Evolutionary conservation across 2,329 filamentous ascomycete genomes (phyloP).

Genomic region (Hymenoscyphus infarciens): DNA sequence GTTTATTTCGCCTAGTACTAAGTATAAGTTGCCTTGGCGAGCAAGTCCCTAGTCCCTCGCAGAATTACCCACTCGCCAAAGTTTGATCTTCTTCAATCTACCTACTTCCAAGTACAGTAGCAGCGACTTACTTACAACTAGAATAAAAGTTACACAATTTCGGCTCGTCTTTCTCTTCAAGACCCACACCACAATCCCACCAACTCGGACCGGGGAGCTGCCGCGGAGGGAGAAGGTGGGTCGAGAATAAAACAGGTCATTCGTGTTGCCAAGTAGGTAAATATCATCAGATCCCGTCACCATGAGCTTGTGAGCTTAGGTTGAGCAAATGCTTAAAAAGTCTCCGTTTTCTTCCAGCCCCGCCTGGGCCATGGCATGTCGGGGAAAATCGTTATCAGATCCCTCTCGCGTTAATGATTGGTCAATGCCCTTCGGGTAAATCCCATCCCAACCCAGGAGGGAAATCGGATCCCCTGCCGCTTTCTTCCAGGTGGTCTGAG

Average conservation of each 20-base stretch:
- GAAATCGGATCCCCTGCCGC: neutral
- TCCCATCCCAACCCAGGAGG: neutral
- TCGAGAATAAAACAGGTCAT: neutral
- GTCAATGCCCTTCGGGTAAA: neutral
- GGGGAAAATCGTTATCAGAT: neutral
- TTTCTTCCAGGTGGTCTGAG: neutral
- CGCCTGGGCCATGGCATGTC: too few species aligned
- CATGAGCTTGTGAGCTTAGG: neutral
- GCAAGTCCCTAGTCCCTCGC: neutral
- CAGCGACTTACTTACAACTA: too few species aligned
- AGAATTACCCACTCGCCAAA: too few species aligned
- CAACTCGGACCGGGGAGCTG: neutral
- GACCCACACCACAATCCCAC: neutral
- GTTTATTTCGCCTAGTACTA: neutral
- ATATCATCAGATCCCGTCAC: neutral
- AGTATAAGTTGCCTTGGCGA: neutral
- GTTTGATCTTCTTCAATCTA: too few species aligned
- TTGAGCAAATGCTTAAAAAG: conserved; percentile 3
- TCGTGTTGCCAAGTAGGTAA: conserved; percentile 1
- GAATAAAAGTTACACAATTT: neutral
- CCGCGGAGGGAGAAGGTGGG: neutral
- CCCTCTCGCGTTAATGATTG: neutral
- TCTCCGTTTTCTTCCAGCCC: neutral
- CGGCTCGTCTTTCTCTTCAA: neutral
- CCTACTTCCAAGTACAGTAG: too few species aligned